Conservation (phyloP, 352 stramenopile genomes). For the Thalassiosira livingstoniorum region DNA sequence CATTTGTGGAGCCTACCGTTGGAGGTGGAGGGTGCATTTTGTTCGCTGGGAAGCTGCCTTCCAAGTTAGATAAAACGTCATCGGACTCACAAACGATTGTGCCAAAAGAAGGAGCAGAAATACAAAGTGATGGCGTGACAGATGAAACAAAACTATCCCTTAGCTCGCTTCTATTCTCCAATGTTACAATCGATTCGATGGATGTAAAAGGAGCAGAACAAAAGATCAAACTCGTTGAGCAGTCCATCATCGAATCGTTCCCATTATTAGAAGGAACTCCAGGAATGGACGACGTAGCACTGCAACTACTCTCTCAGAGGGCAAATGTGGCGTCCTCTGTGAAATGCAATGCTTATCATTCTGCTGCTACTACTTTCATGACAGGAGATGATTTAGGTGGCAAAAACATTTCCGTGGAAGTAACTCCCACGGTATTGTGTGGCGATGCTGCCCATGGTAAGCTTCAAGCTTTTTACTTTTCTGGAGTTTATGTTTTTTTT, state of each 20-base stretch:
- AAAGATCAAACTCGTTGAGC: no score
- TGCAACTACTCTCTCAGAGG: conserved; percentile 54
- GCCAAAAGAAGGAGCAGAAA: background rate
- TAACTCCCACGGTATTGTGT: conserved; percentile 56
- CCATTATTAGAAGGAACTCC: conserved; percentile 62
- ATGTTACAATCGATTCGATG: conserved; percentile 9
- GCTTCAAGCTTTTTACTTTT: no score
- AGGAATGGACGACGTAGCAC: conserved; percentile 41
- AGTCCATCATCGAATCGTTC: conserved; percentile 61
- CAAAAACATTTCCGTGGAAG: conserved; percentile 8
- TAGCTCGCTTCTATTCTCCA: conserved; percentile 30
- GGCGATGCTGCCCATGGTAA: conserved; percentile 83
- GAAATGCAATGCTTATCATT: conserved; percentile 78
- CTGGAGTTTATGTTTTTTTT: no score
- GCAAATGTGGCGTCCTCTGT: conserved; percentile 62
- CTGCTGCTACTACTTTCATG: background rate
- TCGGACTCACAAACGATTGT: no score
- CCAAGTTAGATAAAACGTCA: background rate
- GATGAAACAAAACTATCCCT: conserved; percentile 10
- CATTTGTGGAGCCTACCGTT: conserved; percentile 75
- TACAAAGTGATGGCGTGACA: background rate
- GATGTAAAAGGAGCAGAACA: conserved; percentile 18
- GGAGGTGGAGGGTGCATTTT: conserved; percentile 70
- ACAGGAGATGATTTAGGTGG: no score
- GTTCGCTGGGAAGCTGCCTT: conserved; percentile 59